phyloP scores from a whole-genome alignment of 495 filamentous ascomycete genomes.

The Aspergillus avenaceus region DNA sequence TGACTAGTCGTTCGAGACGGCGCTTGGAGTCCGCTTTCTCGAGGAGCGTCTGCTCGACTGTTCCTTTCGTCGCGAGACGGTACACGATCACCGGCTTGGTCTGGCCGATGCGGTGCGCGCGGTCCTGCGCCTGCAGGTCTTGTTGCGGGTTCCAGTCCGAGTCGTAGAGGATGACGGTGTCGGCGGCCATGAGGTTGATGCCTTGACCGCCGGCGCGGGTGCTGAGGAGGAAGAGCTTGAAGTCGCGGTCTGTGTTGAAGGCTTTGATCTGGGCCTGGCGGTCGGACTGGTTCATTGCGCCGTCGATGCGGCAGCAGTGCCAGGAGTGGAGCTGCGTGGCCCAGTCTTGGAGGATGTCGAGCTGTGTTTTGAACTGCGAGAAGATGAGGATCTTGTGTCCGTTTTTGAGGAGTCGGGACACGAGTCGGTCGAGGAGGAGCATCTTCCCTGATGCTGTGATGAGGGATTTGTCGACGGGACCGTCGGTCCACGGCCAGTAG shows the following conservation, averaged over 20 bases:
- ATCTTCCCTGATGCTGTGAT: constrained; percentile 90
- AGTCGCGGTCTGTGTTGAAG: constrained; percentile 71
- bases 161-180: constrained; percentile 73
- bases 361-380: constrained; percentile 90
- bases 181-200: constrained; percentile 77
- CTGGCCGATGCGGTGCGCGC: constrained; percentile 92
- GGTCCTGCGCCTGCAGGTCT: constrained; percentile 93
- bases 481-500: constrained; percentile 79
- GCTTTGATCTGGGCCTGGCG: constrained; percentile 77
- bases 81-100: constrained; percentile 91
- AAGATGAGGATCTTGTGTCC: constrained; percentile 94
- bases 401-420: constrained; percentile 67
- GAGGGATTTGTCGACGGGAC: constrained; percentile 67
- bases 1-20: constrained; percentile 90
- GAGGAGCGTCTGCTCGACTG: constrained; percentile 85
- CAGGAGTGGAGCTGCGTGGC: constrained; percentile 65
- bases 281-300: constrained; percentile 74
- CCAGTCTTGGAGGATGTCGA: constrained; percentile 89
- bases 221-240: constrained; percentile 79
- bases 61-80: constrained; percentile 87
- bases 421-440: constrained; percentile 83
- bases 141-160: constrained; percentile 98
- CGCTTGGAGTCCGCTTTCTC: constrained; percentile 89
- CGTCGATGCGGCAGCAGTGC: constrained; percentile 88
- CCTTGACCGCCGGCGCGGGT: constrained; percentile 93